Evolutionary conservation across 2,329 filamentous ascomycete species (phyloP).

Genomic region (Paraconiothyrium brasiliense): DNA sequence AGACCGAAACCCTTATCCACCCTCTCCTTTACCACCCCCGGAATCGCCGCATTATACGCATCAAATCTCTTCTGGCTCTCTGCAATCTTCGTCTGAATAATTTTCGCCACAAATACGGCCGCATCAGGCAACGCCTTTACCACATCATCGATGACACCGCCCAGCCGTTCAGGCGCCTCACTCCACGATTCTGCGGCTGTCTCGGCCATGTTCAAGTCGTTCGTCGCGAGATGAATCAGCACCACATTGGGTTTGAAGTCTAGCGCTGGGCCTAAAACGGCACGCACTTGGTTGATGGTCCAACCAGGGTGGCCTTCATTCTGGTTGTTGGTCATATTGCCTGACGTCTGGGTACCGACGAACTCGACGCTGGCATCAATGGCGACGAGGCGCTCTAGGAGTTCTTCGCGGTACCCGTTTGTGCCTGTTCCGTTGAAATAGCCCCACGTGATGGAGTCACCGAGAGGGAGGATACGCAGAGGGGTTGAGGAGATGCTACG

Average conservation of each 20-base stretch:
- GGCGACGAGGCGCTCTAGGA: constrained; percentile 35
- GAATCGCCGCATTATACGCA: neutral
- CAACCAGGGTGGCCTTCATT: constrained; percentile 47
- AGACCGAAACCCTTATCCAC: neutral
- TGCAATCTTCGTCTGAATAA: neutral
- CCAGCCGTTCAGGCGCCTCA: constrained; percentile 46
- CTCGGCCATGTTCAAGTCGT: constrained; percentile 28
- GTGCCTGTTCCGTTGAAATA: constrained; percentile 39
- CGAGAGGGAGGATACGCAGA: constrained; percentile 37
- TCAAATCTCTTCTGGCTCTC: neutral
- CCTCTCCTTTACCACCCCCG: neutral
- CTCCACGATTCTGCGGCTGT: constrained; percentile 25
- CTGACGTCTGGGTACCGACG: constrained; percentile 43
- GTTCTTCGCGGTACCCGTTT: constrained; percentile 50
- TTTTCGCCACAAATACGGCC: neutral
- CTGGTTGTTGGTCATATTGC: constrained; percentile 44
- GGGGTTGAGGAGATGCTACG: constrained; percentile 15
- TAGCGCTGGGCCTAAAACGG: constrained; percentile 21
- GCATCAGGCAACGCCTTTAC: neutral
- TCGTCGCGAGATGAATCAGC: constrained; percentile 37
- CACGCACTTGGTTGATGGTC: constrained; percentile 41
- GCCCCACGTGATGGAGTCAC: constrained; percentile 44
- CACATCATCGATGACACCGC: constrained; percentile 7
- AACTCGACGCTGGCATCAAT: constrained; percentile 36
- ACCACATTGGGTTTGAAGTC: constrained; percentile 33